These are phyloP conservation scores for Neofusicoccum umdonicola DNA, from an alignment of 2,329 filamentous ascomycete species.

Conservation along the genomic window DNA sequence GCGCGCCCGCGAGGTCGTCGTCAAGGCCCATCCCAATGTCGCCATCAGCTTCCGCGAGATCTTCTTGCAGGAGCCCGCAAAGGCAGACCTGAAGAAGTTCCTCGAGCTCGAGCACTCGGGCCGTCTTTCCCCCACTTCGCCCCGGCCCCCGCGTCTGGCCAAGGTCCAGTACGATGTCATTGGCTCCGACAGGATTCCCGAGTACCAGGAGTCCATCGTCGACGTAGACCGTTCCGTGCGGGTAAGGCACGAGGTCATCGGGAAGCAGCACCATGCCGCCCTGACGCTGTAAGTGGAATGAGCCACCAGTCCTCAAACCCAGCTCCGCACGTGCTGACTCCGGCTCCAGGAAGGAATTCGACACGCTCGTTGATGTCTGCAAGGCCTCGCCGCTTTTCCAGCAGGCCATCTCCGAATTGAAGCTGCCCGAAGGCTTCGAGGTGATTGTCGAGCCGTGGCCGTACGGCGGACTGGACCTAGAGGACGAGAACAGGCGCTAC, in stretches of 20 bases:
- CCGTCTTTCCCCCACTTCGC: constrained; percentile 38
- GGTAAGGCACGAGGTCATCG: constrained; percentile 47
- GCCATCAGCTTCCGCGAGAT: constrained; percentile 51
- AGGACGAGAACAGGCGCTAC: constrained; percentile 49
- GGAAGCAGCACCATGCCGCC: constrained; percentile 48
- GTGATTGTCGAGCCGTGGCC: constrained; percentile 58
- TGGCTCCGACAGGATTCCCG: constrained; percentile 49
- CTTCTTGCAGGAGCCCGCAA: constrained; percentile 51
- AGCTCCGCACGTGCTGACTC: background rate
- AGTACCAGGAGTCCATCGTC: constrained; percentile 55
- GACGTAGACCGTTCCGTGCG: constrained; percentile 45
- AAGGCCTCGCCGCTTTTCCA: constrained; percentile 54
- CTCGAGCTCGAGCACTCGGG: constrained; percentile 48
- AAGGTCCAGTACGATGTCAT: constrained; percentile 58
- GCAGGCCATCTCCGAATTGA: constrained; percentile 50
- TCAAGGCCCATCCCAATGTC: constrained; percentile 37
- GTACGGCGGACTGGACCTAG: constrained; percentile 53
- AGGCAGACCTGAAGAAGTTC: constrained; percentile 48
- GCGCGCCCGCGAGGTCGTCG: constrained; percentile 50
- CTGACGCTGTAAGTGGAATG: constrained; percentile 43
- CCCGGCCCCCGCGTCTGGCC: constrained; percentile 50
- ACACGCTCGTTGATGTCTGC: constrained; percentile 48
- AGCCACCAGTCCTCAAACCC: background rate
- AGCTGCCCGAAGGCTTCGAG: constrained; percentile 55
- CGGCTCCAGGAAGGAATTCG: constrained; percentile 42